These are phyloP conservation scores for Epichloe elymi DNA, from an alignment of 2,329 filamentous ascomycete genomes.

Conservation along the genomic window DNA sequence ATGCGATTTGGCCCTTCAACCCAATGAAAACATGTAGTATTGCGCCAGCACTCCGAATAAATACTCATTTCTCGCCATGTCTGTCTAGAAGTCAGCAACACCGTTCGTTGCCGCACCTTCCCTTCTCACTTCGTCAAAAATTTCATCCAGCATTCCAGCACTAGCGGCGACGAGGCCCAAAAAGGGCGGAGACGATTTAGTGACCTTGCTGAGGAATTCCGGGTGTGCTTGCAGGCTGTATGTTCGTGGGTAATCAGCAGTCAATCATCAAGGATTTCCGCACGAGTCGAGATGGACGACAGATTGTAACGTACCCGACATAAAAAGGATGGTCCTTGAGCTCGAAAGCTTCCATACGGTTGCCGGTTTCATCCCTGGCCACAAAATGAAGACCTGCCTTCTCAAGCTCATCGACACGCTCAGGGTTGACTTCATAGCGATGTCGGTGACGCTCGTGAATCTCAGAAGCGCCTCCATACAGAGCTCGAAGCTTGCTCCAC, in stretches of 20 bases:
- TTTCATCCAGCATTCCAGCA: slow-evolving; percentile 47
- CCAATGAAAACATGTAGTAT: too few relatives aligned
- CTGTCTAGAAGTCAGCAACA: slow-evolving; percentile 1
- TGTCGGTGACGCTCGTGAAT: slow-evolving; percentile 72
- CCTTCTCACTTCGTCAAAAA: slow-evolving; percentile 11
- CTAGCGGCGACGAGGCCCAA: slow-evolving; percentile 75
- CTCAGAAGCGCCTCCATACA: slow-evolving; percentile 49
- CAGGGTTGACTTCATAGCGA: slow-evolving; percentile 82
- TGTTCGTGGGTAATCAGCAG: not conserved
- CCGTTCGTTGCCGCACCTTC: not conserved
- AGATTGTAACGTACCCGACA: slow-evolving; percentile 28
- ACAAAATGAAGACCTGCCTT: slow-evolving; percentile 59
- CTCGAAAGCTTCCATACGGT: slow-evolving; percentile 75
- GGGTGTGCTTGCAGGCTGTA: slow-evolving; percentile 73
- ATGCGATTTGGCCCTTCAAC: too few relatives aligned
- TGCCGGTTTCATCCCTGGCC: slow-evolving; percentile 65
- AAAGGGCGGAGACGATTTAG: slow-evolving; percentile 38
- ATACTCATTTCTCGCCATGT: not conserved
- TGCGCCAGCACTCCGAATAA: too few relatives aligned
- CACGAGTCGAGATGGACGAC: not conserved
- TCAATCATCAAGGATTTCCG: not conserved
- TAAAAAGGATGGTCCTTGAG: slow-evolving; percentile 74
- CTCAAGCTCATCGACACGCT: slow-evolving; percentile 55
- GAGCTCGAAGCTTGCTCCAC: slow-evolving; percentile 62
- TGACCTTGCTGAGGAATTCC: slow-evolving; percentile 57